A percentile compares a stretch with the other conserved stretches of the same genome.
phyloP scores from a whole-genome alignment of 306 rosid genomes.

The Ochetophila trinervis region DNA sequence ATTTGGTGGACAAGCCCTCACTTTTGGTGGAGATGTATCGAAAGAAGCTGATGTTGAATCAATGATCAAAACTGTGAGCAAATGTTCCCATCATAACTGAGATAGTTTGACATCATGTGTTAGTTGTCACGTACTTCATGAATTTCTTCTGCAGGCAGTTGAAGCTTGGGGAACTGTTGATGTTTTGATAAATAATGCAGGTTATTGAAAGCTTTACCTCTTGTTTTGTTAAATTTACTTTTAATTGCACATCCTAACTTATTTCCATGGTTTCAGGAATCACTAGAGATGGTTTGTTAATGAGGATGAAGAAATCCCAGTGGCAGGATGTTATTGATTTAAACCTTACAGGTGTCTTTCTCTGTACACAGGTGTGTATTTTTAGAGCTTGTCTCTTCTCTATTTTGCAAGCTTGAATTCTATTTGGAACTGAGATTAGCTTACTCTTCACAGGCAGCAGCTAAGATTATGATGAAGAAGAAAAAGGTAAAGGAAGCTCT shows the following conservation, averaged over 20 bases:
- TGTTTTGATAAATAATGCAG: constrained; percentile 85
- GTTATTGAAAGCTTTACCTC: constrained; percentile 33
- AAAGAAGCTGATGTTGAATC: constrained; percentile 81
- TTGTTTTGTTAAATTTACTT: background rate
- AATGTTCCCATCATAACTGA: constrained; percentile 15
- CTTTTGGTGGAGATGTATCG: constrained; percentile 89
- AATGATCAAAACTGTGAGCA: constrained; percentile 83
- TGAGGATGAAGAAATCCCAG: constrained; percentile 94
- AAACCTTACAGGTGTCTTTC: constrained; percentile 92
- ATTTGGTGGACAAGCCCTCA: constrained; percentile 77
- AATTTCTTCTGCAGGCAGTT: constrained; percentile 56
- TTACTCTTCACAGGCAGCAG: constrained; percentile 66
- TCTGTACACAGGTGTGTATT: constrained; percentile 71
- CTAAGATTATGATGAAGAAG: constrained; percentile 93
- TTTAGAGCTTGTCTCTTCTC: constrained; percentile 8
- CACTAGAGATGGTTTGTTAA: constrained; percentile 83
- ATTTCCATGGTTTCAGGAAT: constrained; percentile 55
- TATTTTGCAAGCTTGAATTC: constrained; percentile 13
- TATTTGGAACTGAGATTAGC: constrained; percentile 22
- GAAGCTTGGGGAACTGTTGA: constrained; percentile 99
- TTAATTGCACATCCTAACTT: constrained; percentile 18
- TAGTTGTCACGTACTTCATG: constrained; percentile 34
- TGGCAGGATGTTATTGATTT: constrained; percentile 95
- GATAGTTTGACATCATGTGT: constrained; percentile 23
- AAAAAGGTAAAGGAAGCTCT: constrained; percentile 56